Evolutionary conservation across 768 basidiomycete genomes (phyloP).

Genomic region (Hortiboletus flavorubellus): DNA sequence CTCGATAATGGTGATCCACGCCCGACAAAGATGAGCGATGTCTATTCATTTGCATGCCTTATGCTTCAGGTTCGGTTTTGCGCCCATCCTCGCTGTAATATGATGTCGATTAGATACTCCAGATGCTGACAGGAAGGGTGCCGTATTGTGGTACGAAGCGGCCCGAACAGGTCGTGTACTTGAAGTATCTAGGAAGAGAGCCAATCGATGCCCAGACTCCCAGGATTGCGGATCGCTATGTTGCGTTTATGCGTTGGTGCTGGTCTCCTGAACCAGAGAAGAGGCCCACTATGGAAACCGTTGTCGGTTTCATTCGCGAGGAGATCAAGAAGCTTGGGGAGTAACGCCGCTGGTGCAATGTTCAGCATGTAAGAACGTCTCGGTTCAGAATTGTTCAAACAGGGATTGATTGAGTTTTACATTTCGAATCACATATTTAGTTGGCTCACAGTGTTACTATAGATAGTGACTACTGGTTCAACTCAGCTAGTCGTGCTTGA

Average conservation of each 20-base stretch:
- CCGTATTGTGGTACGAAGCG: slow-evolving; percentile 11
- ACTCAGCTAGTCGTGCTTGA: too few relatives aligned
- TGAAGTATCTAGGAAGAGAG: slow-evolving; percentile 12
- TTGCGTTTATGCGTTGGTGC: slow-evolving; percentile 6
- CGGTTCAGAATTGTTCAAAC: too few relatives aligned
- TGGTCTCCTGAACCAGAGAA: slow-evolving; percentile 11
- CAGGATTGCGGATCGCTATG: background rate
- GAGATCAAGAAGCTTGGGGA: slow-evolving; percentile 1
- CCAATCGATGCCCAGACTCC: slow-evolving; percentile 11
- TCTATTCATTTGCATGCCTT: slow-evolving; percentile 15
- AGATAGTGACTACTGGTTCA: too few relatives aligned
- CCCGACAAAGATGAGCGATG: slow-evolving; percentile 13
- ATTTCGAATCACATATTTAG: too few relatives aligned
- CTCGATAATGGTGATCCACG: background rate
- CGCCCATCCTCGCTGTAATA: background rate
- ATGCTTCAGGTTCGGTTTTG: slow-evolving; percentile 13
- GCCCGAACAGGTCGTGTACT: slow-evolving; percentile 11
- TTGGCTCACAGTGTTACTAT: too few relatives aligned
- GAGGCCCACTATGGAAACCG: slow-evolving; percentile 7
- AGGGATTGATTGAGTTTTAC: too few relatives aligned
- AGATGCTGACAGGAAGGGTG: slow-evolving; percentile 7
- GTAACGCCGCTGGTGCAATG: background rate
- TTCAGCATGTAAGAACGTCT: background rate
- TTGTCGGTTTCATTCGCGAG: background rate
- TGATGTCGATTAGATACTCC: background rate